Base-by-base conservation (phyloP, 1,284 basidiomycete genomes). In the Cutaneotrichosporon spelunceum region DNA sequence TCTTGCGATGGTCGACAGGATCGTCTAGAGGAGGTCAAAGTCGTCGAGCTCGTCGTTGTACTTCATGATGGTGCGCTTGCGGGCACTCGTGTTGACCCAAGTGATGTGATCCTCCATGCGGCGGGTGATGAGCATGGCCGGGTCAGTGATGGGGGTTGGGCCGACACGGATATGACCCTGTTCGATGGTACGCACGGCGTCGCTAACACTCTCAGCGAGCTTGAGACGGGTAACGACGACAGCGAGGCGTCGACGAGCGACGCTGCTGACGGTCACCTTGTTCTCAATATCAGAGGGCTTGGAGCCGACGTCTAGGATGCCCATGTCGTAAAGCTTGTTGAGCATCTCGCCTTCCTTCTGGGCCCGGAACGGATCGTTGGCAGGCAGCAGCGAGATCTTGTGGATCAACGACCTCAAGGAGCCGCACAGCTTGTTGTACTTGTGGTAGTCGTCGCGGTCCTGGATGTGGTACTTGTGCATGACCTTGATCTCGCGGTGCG, bases 41-140 rank as follows among this genome's bases (percentile, higher is more conserved):
- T 94, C 91, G 79, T 94, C 91, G 62, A 94, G 84, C 91, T 97
- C 91, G 81, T 96, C 94, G 78, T 98, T 99, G 84, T 99, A 99
- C 67, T 84, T 83, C 87, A 95, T 90, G 75, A 99, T 88, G 0
- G 91, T 94, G 65, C 95, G 85, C 86, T 96, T 98, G 78, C 98
- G 85, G 78, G 95, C 96, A 68, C 90, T 93, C 26, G 93, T 94
- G 78, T 99, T 94, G 19, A 99, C 93, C 96, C 96, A 99, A 23
- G 96, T 98, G 53, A 99, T 93, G 80, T 97, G 99, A 82, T 99
- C 96, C 76, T 99, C 94, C 92, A 96, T 94, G 70, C 93, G 91
- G 85, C 93, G 84, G 26, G 94, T 96, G 66, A 99, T 93, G 61
- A 99, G 84, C 81, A 90, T 98, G 1, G 95, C 96, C 2, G 96